Evolutionary conservation across 192 early-diverging fungal species (phyloP), one percentile per base, ranked within the genome.

Genomic region (Rhizophagus clarus): DNA sequence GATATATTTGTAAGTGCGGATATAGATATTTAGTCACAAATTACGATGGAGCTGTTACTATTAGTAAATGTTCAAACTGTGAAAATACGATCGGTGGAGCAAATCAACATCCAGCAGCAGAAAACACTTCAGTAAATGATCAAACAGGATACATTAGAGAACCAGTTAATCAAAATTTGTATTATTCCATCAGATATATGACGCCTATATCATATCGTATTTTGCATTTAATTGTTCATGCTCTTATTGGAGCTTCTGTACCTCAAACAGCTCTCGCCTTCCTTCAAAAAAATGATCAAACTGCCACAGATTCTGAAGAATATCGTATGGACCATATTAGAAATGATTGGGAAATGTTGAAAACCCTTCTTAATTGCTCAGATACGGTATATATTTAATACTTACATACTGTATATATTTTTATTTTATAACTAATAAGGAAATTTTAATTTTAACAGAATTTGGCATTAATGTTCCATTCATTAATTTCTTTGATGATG

Each of bases 221-320:
- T 20, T 68, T 78, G 11, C 77, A 78, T 66, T 37, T 80, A 37
- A 47, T 80, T 49, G 70, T 80, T 31, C 79, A 80, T 45, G 70
- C 70, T 31, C 22, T 80, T 15, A 70, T 80, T 62, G 69, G 49
- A 31, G 17, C 51, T 24, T 80, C 69, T 26, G 66, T 61, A 34
- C 69, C n/a, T 31, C 10, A 51, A 32, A 7, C 28, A 17, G 28
- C 45, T 4, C 10, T 62, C 37, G 34, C 20, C n/a, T 73, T 73
- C 8, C n/a, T 73, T 28, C n/a, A 26, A 24, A 56, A 26, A 24
- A 45, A 73, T 73, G 32, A 56, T 29, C n/a, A 73, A 26, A 47
- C 68, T 8, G 24, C 22, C 22, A 32, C 45, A 4, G 45, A 60
- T 40, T n/a, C 63, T 10, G 24, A 22, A 12, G 11, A 64, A 14